Conservation (phyloP, 2,329 filamentous ascomycete species). For the Cercospora berteroae region DNA sequence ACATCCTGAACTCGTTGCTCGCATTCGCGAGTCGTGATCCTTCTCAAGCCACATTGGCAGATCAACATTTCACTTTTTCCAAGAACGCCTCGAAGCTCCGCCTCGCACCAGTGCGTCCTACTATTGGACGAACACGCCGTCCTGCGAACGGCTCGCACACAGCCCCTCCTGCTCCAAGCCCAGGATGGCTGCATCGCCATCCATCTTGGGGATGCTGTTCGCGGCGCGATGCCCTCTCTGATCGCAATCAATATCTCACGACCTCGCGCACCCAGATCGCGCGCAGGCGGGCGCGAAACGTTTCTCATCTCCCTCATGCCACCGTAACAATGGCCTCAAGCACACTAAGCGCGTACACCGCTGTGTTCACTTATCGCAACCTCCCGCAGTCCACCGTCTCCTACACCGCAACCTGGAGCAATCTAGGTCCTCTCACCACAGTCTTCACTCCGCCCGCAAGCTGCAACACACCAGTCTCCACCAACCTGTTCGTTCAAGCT, state of each 20-base stretch:
- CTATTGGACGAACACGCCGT: conserved; percentile 1
- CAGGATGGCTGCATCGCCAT: neutral
- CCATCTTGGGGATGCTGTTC: neutral
- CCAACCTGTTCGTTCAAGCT: conserved; percentile 11
- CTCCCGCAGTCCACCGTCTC: neutral
- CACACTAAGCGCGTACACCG: conserved; percentile 1
- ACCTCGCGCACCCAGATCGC: neutral
- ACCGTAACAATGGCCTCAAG: conserved; percentile 3
- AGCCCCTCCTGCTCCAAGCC: conserved; percentile 2
- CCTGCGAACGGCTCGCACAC: conserved; percentile 3
- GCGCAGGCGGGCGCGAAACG: neutral
- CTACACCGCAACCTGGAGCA: conserved; percentile 14
- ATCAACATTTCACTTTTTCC: conserved; percentile 9
- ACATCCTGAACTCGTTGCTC: neutral
- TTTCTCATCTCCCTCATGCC: neutral
- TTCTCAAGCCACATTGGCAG: conserved; percentile 1
- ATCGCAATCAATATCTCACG: neutral
- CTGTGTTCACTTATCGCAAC: neutral
- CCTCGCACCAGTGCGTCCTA: neutral
- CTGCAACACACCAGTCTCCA: conserved; percentile 7
- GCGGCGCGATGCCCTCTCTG: neutral
- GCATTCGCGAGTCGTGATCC: neutral
- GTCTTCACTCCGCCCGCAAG: conserved; percentile 5
- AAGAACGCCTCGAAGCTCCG: conserved; percentile 13
- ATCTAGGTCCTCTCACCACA: conserved; percentile 8